Base-by-base conservation (phyloP, 495 filamentous ascomycete species). In the Aspergillus homomorphus region DNA sequence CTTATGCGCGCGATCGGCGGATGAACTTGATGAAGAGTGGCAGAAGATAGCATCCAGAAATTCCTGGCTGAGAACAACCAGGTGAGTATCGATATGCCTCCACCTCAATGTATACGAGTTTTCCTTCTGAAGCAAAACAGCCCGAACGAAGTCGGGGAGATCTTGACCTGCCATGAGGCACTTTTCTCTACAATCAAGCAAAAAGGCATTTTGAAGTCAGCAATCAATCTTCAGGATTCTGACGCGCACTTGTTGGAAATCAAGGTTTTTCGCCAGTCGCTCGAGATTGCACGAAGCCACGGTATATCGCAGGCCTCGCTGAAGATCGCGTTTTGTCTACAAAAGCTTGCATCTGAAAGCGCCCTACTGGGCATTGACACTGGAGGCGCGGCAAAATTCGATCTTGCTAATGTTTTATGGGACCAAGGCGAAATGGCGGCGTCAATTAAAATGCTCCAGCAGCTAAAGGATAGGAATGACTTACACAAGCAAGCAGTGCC, bases 361-460 rank as follows among this genome's bases (percentile, higher is more conserved):
- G 79, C 81, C 61, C 73, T 81, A 0, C 68, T 89, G 51, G 90
- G 88, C 0, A 73, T 96, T n/a, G 81, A 85, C 60, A 83, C 96
- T 50, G 86, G 87, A 59, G 89, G 84, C 4, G 86, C 85, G 38
- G 83, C 89, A 22, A 82, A 83, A 58, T 80, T 90, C 45, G 94
- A 98, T 69, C 81, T 87, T 20, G 91, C 94, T 9, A 89, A 89
- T 61, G 91, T 96, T 43, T 75, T 99, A 15, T 99, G 94, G 94
- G 91, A 93, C 54, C 89, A 96, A 67, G 93, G 90, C 16, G 93
- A 98, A 68, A 89, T 89, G 80, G 82, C 86, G n/a, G 82, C 92
- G 3, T 96, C 95, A 1, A 96, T 99, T 50, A 79, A 84, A 43
- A 92, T 97, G 80, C 84, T 98, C 24, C 85, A 92, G 62, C 80